These are phyloP conservation scores for Sporothrix pallida DNA, from an alignment of 2,329 filamentous ascomycete species.

Conservation along the genomic window DNA sequence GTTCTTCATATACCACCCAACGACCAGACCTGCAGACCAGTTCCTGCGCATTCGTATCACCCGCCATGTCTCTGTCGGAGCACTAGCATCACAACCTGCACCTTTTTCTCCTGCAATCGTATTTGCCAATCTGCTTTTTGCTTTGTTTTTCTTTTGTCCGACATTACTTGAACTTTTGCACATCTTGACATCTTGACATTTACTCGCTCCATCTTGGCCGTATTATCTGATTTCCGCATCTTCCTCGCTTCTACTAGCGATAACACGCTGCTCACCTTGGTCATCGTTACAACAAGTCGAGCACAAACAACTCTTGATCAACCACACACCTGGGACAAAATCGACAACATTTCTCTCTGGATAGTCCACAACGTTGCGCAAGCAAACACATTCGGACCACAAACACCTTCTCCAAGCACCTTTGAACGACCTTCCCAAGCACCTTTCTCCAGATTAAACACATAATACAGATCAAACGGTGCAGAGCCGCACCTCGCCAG, in stretches of 20 bases:
- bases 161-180: background rate
- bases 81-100: constrained; percentile 19
- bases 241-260: background rate
- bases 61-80: constrained; percentile 21
- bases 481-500: constrained; percentile 24
- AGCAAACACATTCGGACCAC: constrained; percentile 16
- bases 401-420: background rate
- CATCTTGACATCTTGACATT: background rate
- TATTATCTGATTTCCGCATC: background rate
- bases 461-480: background rate
- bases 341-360: too few species aligned
- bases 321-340: constrained; percentile 24
- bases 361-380: constrained; percentile 28
- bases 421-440: too few species aligned
- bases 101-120: constrained; percentile 14
- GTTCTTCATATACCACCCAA: background rate
- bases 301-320: constrained; percentile 23
- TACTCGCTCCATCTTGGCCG: background rate
- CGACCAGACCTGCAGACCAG: background rate
- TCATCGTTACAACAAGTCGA: background rate
- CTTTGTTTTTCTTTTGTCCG: background rate
- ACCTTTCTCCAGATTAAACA: background rate
- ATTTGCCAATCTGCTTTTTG: background rate
- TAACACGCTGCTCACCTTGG: constrained; percentile 2
- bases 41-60: constrained; percentile 5